phyloP scores from a whole-genome alignment of 352 stramenopile species.

The Halophytophthora polymorphica region DNA sequence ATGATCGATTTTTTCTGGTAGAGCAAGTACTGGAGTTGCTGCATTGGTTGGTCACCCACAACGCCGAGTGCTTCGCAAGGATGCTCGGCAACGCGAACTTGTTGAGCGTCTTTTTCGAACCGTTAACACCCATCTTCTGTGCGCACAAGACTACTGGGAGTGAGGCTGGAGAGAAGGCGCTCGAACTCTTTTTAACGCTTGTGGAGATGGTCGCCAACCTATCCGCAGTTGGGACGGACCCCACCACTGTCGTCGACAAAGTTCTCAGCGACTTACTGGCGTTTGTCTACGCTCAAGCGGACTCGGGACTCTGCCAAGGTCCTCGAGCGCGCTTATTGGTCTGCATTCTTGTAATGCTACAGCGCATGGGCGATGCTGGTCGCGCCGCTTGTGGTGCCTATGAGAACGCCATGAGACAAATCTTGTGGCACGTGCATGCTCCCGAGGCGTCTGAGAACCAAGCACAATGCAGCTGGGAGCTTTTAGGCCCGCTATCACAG shows the following conservation, averaged over 20 bases:
- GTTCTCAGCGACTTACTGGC: slow-evolving; percentile 35
- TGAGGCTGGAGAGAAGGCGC: slow-evolving; percentile 1
- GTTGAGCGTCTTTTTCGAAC: slow-evolving; percentile 21
- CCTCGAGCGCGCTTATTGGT: slow-evolving; percentile 48
- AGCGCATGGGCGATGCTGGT: slow-evolving; percentile 49
- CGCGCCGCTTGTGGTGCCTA: slow-evolving; percentile 45
- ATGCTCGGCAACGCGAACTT: slow-evolving; percentile 25
- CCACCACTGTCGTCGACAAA: slow-evolving; percentile 28
- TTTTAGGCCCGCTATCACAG: slow-evolving; percentile 49
- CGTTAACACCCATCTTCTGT: slow-evolving; percentile 17
- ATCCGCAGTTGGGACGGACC: slow-evolving; percentile 15
- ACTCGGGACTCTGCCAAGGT: slow-evolving; percentile 21
- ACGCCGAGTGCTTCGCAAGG: slow-evolving; percentile 22
- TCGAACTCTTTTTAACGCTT: slow-evolving; percentile 29
- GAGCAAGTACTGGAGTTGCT: slow-evolving; percentile 31
- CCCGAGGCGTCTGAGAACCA: slow-evolving; percentile 25
- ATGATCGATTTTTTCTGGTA: slow-evolving; percentile 14
- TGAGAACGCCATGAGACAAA: slow-evolving; percentile 53
- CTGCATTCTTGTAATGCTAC: slow-evolving; percentile 48
- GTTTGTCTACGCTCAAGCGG: slow-evolving; percentile 42
- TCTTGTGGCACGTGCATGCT: slow-evolving; percentile 40
- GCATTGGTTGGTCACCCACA: slow-evolving; percentile 28
- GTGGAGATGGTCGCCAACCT: slow-evolving; percentile 32
- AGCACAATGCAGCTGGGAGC: slow-evolving; percentile 47
- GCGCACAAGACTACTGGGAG: slow-evolving; percentile 3